phyloP scores from a whole-genome alignment of 441 rosid species.

The Syzygium malaccense region DNA sequence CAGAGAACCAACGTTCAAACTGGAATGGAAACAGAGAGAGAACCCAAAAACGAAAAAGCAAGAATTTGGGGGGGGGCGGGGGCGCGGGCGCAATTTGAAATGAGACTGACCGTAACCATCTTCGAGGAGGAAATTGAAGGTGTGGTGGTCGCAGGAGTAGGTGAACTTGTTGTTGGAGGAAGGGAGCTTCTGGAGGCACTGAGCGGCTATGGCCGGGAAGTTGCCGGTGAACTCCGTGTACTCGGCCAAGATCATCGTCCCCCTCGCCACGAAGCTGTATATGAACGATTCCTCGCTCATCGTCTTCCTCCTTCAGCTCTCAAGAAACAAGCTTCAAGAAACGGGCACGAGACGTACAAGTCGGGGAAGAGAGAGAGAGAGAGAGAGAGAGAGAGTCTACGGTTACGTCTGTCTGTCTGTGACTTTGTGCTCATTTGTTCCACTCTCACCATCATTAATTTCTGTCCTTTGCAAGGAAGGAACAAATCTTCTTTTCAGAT shows the following conservation, averaged over 20 bases:
- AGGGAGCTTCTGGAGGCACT: constrained; percentile 3
- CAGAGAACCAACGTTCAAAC: neutral
- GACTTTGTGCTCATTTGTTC: neutral
- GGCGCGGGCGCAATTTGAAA: neutral
- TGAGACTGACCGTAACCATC: neutral
- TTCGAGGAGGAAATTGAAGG: constrained; percentile 1
- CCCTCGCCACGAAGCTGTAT: constrained; percentile 3
- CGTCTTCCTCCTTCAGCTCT: neutral
- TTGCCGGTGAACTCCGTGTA: constrained; percentile 1
- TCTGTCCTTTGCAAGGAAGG: neutral
- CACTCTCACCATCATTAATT: neutral
- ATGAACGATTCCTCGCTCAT: neutral
- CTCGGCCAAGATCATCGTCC: neutral
- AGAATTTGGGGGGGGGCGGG: neutral
- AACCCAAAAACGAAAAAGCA: neutral
- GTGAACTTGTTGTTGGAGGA: neutral
- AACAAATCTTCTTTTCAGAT: neutral
- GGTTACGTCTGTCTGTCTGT: neutral
- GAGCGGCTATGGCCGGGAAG: neutral
- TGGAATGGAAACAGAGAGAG: neutral
- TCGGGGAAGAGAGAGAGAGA: neutral
- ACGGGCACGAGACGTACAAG: neutral
- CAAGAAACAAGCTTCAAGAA: neutral
- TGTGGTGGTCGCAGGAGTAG: neutral
- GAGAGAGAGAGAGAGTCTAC: neutral